A percentile compares a stretch with the other conserved stretches of the same genome.
These are phyloP conservation scores for Erysimum cheiri DNA, from an alignment of 441 rosid genomes.

Conservation along the genomic window DNA sequence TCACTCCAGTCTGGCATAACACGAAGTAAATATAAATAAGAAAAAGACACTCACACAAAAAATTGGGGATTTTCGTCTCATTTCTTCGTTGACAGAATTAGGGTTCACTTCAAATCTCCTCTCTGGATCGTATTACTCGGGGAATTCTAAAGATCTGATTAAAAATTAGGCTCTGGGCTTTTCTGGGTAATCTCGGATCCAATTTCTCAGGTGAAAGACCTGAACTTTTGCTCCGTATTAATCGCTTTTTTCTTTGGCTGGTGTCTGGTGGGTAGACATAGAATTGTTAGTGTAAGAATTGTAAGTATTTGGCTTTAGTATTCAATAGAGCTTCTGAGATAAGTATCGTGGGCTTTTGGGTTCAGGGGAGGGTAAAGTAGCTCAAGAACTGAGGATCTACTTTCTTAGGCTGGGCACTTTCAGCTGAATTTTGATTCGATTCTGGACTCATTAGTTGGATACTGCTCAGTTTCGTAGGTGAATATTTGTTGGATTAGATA, in stretches of 20 bases:
- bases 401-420: slow-evolving; percentile 11
- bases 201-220: slow-evolving; percentile 34
- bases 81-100: slow-evolving; percentile 39
- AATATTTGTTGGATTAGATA: slow-evolving; percentile 4
- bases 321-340: slow-evolving; percentile 20
- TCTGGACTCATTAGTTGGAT: slow-evolving; percentile 25
- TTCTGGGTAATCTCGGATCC: slow-evolving; percentile 28
- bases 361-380: slow-evolving; percentile 12
- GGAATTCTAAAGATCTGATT: slow-evolving; percentile 17
- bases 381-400: slow-evolving; percentile 34
- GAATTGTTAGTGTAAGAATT: slow-evolving; percentile 22
- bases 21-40: slow-evolving; percentile 8
- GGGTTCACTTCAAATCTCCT: slow-evolving; percentile 31
- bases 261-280: slow-evolving; percentile 20
- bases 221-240: slow-evolving; percentile 32
- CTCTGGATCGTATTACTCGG: slow-evolving; percentile 16
- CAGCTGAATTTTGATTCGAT: slow-evolving; percentile 22
- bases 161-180: slow-evolving; percentile 7
- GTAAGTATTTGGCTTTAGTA: slow-evolving; percentile 17
- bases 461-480: neutral
- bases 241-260: slow-evolving; percentile 1
- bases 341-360: slow-evolving; percentile 12
- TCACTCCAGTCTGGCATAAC: slow-evolving; percentile 31
- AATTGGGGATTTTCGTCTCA: slow-evolving; percentile 17
- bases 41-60: neutral